Evolutionary conservation across 1,284 basidiomycete genomes (phyloP).

Genomic region (Phylloporus sp.): DNA sequence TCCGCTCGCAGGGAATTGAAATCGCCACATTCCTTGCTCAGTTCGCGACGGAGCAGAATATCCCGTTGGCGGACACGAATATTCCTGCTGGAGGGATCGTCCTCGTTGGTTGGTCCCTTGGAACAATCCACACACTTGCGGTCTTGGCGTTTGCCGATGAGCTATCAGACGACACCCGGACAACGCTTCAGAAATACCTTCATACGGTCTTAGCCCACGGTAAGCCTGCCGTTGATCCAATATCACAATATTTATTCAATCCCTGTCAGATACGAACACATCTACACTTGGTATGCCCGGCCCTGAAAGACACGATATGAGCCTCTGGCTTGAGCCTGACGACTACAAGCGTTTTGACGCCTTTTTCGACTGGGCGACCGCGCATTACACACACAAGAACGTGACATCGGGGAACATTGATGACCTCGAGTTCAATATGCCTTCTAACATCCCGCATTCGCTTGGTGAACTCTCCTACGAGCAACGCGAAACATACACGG

Average conservation of each 20-base stretch:
- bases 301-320: background rate
- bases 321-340: slow-evolving; percentile 10
- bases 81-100: slow-evolving; percentile 25
- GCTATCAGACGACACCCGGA: slow-evolving; percentile 13
- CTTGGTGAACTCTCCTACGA: slow-evolving; percentile 25
- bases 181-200: slow-evolving; percentile 31
- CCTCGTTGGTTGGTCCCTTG: slow-evolving; percentile 38
- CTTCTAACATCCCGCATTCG: slow-evolving; percentile 16
- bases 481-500: slow-evolving; percentile 27
- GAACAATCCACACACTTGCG: slow-evolving; percentile 16
- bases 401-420: slow-evolving; percentile 26
- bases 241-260: background rate
- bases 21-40: slow-evolving; percentile 32
- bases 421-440: slow-evolving; percentile 31
- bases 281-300: slow-evolving; percentile 14
- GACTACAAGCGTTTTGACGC: slow-evolving; percentile 21
- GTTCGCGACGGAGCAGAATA: slow-evolving; percentile 29
- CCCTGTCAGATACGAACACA: background rate
- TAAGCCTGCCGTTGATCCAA: slow-evolving; percentile 4
- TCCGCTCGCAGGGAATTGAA: slow-evolving; percentile 31
- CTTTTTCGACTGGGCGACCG: slow-evolving; percentile 26
- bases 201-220: slow-evolving; percentile 36
- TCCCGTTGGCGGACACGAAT: slow-evolving; percentile 22
- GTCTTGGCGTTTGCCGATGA: slow-evolving; percentile 31
- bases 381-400: slow-evolving; percentile 29